Conservation (phyloP, 2,329 filamentous ascomycete genomes). For the Exserohilum rostratum region DNA sequence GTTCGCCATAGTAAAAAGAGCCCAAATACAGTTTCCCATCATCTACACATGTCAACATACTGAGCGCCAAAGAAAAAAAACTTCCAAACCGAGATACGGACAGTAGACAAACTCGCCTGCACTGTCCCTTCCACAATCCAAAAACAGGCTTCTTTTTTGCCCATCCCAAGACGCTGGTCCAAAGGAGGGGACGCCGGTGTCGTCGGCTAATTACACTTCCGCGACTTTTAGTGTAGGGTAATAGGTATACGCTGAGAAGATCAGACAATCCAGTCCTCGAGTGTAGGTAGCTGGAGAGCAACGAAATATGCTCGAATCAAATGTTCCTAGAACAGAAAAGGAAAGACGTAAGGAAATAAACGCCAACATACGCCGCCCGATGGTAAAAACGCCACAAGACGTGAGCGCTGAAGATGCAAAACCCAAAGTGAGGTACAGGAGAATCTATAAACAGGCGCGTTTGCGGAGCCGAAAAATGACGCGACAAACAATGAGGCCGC, state of each 20-base stretch:
- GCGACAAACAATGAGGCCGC: constrained; percentile 20
- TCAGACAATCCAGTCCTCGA: constrained; percentile 6
- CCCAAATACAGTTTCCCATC: constrained; percentile 16
- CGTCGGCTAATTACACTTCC: constrained; percentile 38
- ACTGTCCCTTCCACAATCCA: not conserved
- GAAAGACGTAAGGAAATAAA: constrained; percentile 12
- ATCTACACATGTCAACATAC: constrained; percentile 31
- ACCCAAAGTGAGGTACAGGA: constrained; percentile 16
- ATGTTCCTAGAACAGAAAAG: constrained; percentile 2
- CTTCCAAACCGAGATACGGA: not conserved
- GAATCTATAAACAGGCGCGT: constrained; percentile 33
- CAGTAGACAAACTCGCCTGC: not conserved
- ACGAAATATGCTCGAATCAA: constrained; percentile 12
- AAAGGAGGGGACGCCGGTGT: constrained; percentile 23
- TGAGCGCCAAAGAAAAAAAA: constrained; percentile 4
- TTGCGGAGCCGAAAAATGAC: constrained; percentile 22
- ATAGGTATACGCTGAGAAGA: constrained; percentile 28
- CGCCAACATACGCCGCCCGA: constrained; percentile 45
- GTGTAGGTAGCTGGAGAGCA: constrained; percentile 16
- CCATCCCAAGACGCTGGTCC: constrained; percentile 14
- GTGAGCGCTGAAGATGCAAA: constrained; percentile 33
- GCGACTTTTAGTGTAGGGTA: constrained; percentile 28
- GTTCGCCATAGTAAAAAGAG: constrained; percentile 5
- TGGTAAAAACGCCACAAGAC: constrained; percentile 17
- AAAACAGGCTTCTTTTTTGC: constrained; percentile 1